Evolutionary conservation across 2,329 filamentous ascomycete species (phyloP).

Genomic region (Aspergillus latus): DNA sequence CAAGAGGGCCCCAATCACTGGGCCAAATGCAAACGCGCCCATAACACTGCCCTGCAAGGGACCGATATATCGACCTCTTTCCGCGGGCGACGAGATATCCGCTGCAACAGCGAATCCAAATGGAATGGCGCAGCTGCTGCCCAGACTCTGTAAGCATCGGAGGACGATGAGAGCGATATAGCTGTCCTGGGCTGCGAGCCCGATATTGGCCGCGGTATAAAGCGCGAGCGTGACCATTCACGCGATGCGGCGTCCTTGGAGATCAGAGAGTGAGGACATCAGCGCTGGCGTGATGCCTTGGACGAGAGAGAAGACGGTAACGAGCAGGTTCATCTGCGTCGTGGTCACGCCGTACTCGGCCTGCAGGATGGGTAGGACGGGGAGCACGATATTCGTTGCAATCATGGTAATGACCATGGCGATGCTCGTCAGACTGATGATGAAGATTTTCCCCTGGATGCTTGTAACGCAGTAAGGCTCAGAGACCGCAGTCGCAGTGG

Average conservation of each 20-base stretch:
- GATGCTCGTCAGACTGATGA: not conserved
- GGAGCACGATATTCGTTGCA: not conserved
- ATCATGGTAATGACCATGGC: not conserved
- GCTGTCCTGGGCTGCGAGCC: constrained; percentile 37
- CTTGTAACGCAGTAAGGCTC: not conserved
- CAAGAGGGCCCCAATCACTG: constrained; percentile 65
- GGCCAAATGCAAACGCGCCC: constrained; percentile 51
- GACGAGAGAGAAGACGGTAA: not conserved
- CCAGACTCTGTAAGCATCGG: constrained; percentile 39
- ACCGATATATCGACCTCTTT: constrained; percentile 72
- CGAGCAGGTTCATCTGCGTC: not conserved
- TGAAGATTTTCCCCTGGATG: not conserved
- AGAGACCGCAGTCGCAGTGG: too few relatives aligned
- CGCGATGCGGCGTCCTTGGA: not conserved
- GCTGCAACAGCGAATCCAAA: constrained; percentile 70
- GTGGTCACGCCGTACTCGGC: not conserved
- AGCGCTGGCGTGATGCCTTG: not conserved
- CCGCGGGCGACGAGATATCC: constrained; percentile 66
- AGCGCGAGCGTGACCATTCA: constrained; percentile 25
- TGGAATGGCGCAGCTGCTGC: constrained; percentile 69
- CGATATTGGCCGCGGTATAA: constrained; percentile 39
- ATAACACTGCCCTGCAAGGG: constrained; percentile 60
- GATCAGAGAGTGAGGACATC: not conserved
- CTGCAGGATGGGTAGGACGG: not conserved
- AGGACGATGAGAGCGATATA: constrained; percentile 38